Conservation (phyloP, 2,329 filamentous ascomycete genomes). For the Venturia oleaginea region DNA sequence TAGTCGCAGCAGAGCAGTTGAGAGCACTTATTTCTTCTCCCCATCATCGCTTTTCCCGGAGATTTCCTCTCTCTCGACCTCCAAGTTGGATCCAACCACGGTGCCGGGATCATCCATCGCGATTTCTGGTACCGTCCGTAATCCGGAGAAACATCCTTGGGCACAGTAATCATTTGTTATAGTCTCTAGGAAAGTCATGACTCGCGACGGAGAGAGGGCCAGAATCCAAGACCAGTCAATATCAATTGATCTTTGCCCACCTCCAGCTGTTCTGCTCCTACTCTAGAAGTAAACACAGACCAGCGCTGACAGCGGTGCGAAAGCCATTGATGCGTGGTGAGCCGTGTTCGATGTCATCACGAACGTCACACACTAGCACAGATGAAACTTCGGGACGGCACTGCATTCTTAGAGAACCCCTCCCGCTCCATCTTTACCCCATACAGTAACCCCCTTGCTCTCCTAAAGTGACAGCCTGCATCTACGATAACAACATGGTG, state of each 20-base stretch:
- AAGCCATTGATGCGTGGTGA: neutral
- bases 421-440: constrained; percentile 4
- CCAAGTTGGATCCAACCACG: neutral
- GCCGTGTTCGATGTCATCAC: neutral
- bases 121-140: neutral
- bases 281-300: neutral
- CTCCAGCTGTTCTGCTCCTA: neutral
- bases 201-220: neutral
- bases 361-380: neutral
- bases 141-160: neutral
- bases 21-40: neutral
- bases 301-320: neutral
- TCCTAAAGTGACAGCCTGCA: neutral
- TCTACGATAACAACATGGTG: neutral
- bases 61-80: neutral
- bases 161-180: neutral
- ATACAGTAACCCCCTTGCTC: neutral
- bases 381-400: neutral
- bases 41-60: neutral
- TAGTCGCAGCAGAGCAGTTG: neutral
- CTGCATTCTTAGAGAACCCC: neutral
- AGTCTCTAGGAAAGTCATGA: neutral
- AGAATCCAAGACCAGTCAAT: neutral
- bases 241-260: neutral
- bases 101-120: neutral